Conservation (phyloP, 345 rosid genomes). For the Eutrema japonicum region DNA sequence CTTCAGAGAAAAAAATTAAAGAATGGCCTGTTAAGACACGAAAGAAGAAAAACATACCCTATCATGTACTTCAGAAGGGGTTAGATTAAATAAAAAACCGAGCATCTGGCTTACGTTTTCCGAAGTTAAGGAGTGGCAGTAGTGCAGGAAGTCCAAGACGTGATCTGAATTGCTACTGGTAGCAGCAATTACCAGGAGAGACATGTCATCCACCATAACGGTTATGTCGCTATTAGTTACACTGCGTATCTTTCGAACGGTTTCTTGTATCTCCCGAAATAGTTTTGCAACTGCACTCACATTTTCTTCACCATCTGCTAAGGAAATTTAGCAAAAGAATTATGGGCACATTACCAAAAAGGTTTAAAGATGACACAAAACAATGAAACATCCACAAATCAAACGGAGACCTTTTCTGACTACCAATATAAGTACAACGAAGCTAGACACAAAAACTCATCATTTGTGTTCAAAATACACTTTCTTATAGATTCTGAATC, state of each 20-base stretch:
- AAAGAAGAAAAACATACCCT: background rate
- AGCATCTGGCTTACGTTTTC: slow-evolving; percentile 64
- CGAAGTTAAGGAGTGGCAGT: slow-evolving; percentile 74
- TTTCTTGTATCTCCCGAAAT: slow-evolving; percentile 59
- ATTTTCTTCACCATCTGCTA: slow-evolving; percentile 52
- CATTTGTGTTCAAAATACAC: background rate
- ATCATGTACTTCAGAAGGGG: background rate
- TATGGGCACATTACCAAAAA: background rate
- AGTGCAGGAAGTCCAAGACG: slow-evolving; percentile 79
- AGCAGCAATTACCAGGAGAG: slow-evolving; percentile 82
- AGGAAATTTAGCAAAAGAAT: slow-evolving; percentile 22
- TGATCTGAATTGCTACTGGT: slow-evolving; percentile 58
- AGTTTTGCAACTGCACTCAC: slow-evolving; percentile 55
- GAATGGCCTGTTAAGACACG: background rate
- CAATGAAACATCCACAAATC: background rate
- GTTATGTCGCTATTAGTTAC: slow-evolving; percentile 52
- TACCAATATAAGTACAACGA: background rate
- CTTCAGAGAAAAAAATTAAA: slow-evolving; percentile 18
- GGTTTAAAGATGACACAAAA: slow-evolving; percentile 15
- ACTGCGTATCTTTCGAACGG: slow-evolving; percentile 50
- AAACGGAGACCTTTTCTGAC: background rate
- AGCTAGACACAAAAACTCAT: slow-evolving; percentile 7
- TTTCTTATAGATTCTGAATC: background rate
- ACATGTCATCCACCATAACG: slow-evolving; percentile 84
- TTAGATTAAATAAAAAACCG: background rate